Evolutionary conservation across 1,139 yeast species (phyloP).

Genomic region (Candida smagusa): DNA sequence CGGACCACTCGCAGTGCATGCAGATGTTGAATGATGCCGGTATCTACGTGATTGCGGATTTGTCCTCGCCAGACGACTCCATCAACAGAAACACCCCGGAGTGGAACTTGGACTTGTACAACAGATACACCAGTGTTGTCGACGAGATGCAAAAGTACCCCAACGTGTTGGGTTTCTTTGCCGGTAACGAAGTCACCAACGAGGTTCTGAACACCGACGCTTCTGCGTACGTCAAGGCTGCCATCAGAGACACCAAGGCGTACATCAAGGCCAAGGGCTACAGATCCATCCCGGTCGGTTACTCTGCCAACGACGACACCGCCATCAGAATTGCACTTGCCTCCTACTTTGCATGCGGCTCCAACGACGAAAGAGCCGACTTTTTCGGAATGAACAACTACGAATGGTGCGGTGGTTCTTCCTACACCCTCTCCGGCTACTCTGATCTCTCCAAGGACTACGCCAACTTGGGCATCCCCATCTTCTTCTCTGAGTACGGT

Average conservation of each 20-base stretch:
- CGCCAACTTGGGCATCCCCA: conserved; percentile 68
- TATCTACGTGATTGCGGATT: conserved; percentile 73
- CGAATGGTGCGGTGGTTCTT: conserved; percentile 88
- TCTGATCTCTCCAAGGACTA: conserved; percentile 69
- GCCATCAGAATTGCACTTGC: conserved; percentile 71
- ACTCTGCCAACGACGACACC: conserved; percentile 81
- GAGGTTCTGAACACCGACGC: conserved; percentile 69
- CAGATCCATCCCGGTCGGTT: conserved; percentile 81
- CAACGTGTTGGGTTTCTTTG: conserved; percentile 83
- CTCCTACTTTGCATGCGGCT: conserved; percentile 82
- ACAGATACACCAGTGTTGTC: conserved; percentile 66
- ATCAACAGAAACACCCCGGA: conserved; percentile 61
- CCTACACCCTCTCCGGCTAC: conserved; percentile 69
- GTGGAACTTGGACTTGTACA: conserved; percentile 60
- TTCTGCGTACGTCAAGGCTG: conserved; percentile 88
- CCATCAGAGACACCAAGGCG: conserved; percentile 77
- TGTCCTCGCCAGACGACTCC: conserved; percentile 63
- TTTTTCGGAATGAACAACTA: conserved; percentile 94
- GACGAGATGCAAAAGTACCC: conserved; percentile 67
- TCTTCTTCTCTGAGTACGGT: conserved; percentile 91
- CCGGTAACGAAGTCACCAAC: conserved; percentile 89
- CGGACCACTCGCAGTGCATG: conserved; percentile 71
- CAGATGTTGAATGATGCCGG: conserved; percentile 65
- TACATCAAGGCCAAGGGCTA: conserved; percentile 65
- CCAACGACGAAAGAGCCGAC: conserved; percentile 60